A percentile compares a stretch with the other conserved stretches of the same genome.
phyloP scores from a whole-genome alignment of 1,284 basidiomycete genomes.

The Agroathelia rolfsii region DNA sequence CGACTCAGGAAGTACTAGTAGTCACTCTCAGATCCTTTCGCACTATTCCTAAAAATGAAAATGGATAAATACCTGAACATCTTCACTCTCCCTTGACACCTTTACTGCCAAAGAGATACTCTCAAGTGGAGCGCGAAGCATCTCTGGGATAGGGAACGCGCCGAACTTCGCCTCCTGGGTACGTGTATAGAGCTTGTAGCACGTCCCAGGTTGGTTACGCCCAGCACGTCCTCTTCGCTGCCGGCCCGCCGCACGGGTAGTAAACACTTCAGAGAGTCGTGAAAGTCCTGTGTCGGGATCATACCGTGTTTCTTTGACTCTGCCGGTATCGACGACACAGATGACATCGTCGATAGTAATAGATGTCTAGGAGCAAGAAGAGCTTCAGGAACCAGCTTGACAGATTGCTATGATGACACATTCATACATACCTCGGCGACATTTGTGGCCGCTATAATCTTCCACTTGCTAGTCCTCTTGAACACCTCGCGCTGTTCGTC shows the following conservation, averaged over 20 bases:
- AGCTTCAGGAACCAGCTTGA: not conserved
- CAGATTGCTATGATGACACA: not conserved
- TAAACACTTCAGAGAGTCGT: constrained; percentile 69
- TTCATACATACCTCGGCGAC: constrained; percentile 59
- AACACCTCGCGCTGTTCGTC: constrained; percentile 84
- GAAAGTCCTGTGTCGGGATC: constrained; percentile 74
- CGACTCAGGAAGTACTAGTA: constrained; percentile 50
- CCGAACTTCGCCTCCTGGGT: constrained; percentile 66
- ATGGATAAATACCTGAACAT: constrained; percentile 56
- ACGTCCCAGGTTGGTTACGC: constrained; percentile 73
- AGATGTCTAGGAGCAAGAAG: constrained; percentile 58
- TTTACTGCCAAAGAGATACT: constrained; percentile 79
- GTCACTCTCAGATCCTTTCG: no score
- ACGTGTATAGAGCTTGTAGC: constrained; percentile 81
- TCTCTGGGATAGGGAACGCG: constrained; percentile 78
- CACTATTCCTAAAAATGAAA: no score
- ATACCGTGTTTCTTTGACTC: constrained; percentile 84
- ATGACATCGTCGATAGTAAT: constrained; percentile 90
- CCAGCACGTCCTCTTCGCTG: constrained; percentile 89
- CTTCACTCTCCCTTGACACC: constrained; percentile 67
- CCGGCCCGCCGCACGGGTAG: constrained; percentile 71
- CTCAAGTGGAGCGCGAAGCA: constrained; percentile 83
- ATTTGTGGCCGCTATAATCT: constrained; percentile 86
- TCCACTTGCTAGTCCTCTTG: constrained; percentile 55
- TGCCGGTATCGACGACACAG: constrained; percentile 80